Percentiles rank a stretch among this genome's conserved stretches.
Evolutionary conservation across 768 basidiomycete species (phyloP).

Genomic region (Collybiopsis luxurians): DNA sequence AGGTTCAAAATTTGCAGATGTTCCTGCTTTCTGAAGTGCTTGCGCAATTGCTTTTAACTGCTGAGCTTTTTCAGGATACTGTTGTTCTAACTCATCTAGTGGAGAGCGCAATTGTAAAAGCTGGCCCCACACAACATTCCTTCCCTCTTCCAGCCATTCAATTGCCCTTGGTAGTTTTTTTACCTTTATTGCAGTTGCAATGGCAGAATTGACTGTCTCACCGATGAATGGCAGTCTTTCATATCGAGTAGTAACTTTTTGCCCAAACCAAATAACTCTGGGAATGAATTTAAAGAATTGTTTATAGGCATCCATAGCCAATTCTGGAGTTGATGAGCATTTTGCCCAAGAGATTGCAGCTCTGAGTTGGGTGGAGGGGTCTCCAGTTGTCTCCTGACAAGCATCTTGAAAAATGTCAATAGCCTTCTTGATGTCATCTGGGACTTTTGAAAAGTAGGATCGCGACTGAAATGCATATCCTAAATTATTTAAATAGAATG

Average conservation of each 20-base stretch:
- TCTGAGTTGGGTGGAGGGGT: neutral
- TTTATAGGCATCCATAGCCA: neutral
- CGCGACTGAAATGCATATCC: neutral
- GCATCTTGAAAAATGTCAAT: neutral
- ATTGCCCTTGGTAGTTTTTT: conserved; percentile 5
- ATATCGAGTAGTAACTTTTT: neutral
- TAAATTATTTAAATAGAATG: neutral
- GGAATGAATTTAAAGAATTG: neutral
- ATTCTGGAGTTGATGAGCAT: neutral
- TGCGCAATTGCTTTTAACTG: neutral
- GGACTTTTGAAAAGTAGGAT: neutral
- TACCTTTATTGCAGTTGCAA: conserved; percentile 1
- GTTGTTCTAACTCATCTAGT: conserved; percentile 9
- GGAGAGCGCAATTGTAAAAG: conserved; percentile 15
- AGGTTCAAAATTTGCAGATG: neutral
- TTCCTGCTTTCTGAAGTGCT: neutral
- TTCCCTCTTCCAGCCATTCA: conserved; percentile 18
- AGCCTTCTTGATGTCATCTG: neutral
- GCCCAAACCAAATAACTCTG: neutral
- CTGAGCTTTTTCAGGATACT: conserved; percentile 9
- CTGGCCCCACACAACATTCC: conserved; percentile 17
- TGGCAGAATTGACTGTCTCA: neutral
- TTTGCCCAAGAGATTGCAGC: neutral
- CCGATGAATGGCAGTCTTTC: neutral
- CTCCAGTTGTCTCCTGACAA: neutral